Conservation (phyloP, 2,329 filamentous ascomycete species). For the Diplodia scrobiculata region DNA sequence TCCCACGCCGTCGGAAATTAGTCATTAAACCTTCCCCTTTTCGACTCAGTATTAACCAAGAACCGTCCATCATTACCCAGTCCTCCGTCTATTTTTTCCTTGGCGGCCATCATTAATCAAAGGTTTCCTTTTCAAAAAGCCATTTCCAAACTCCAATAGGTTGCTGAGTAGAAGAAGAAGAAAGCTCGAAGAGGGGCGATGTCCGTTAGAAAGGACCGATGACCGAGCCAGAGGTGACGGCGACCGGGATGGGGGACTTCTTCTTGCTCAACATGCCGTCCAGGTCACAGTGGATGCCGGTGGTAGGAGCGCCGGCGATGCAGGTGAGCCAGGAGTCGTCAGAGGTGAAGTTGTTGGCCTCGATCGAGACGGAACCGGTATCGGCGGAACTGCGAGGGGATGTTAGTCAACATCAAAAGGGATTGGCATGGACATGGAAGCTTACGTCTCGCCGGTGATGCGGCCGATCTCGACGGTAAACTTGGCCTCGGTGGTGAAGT, state of each 20-base stretch:
- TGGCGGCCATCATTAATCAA: background rate
- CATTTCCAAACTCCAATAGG: background rate
- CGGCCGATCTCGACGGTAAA: constrained; percentile 22
- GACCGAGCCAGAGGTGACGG: background rate
- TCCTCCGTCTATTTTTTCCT: background rate
- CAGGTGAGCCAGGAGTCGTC: constrained; percentile 27
- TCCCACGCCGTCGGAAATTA: background rate
- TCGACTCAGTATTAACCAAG: background rate
- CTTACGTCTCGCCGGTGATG: constrained; percentile 2
- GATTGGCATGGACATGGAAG: background rate
- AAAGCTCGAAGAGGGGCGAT: background rate
- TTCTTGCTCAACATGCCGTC: constrained; percentile 20
- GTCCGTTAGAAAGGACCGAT: background rate
- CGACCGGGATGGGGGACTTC: constrained; percentile 1
- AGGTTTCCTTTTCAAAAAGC: background rate
- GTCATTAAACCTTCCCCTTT: background rate
- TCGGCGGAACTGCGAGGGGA: background rate
- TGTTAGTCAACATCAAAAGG: background rate
- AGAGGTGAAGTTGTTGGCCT: constrained; percentile 12
- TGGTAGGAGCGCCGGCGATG: constrained; percentile 22
- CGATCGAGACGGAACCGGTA: constrained; percentile 15
- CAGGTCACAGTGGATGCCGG: constrained; percentile 27
- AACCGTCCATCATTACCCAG: background rate
- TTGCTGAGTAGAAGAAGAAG: background rate
- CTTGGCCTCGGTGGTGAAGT: constrained; percentile 21